Base-by-base conservation (phyloP, 306 rosid species). In the Medicago arabica region DNA sequence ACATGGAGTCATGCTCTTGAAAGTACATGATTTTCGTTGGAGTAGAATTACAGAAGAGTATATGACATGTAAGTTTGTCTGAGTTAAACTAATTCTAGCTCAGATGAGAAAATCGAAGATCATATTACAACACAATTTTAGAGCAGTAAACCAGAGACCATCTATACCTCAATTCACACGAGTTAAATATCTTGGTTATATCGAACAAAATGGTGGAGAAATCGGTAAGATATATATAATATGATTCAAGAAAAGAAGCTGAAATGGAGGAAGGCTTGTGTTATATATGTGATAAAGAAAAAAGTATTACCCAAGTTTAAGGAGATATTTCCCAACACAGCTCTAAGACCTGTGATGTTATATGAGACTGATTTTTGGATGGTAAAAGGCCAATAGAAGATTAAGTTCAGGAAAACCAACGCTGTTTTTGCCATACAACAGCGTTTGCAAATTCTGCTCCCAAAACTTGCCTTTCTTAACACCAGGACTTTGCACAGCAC, bases 391-490 rank as follows among this genome's bases (percentile, higher is more conserved):
- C 49, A 38, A 64, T 5, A 15, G 8, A 64, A 38, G 5, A 16
- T 23, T 23, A 23, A 23, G 28, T 23, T 84, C 90, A 6, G 89
- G 58, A 19, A 88, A 75, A 17, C 92, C 90, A 77, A 86, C 66
- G 14, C 81, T 78, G 14, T 10, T 83, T 67, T 83, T 90, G 11
- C 92, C 87, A 25, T 85, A 88, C 64, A 90, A 59, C 40, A 85
- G 58, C 0, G 84, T 75, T 39, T 85, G 85, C 82, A 90, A 76
- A 81, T 86, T 88, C 83, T 82, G 88, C 83, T 90, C 91, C 96
- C 87, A 86, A 31, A 75, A 68, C 74, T 77, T 72, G 78, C 88
- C 89, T 74, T 87, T 87, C 65, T 82, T 83, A 17, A 88, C 83
- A 46, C 92, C 90, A 43, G 92, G 96, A 82, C 88, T 86, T 90